A percentile compares a stretch with the other conserved stretches of the same genome.
Evolutionary conservation across 2,329 filamentous ascomycete species (phyloP).

Genomic region (Pseudocercospora eumusae): DNA sequence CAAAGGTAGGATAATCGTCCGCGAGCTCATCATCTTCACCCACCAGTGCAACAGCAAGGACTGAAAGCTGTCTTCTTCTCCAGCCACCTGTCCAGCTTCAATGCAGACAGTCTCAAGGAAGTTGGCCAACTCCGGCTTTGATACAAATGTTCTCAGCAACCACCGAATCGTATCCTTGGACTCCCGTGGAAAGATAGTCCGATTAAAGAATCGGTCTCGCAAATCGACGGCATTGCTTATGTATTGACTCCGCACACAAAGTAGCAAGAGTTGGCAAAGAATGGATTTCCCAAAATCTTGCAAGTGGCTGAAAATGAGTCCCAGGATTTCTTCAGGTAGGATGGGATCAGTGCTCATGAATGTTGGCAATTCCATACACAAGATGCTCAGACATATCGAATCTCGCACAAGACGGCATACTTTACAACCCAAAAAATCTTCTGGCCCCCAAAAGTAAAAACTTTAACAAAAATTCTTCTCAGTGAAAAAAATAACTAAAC

Average conservation of each 20-base stretch:
- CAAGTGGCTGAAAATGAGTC: neutral
- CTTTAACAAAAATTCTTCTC: too few species aligned
- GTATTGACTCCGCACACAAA: neutral
- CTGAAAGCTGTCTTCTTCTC: neutral
- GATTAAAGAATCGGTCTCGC: neutral
- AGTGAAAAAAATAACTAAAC: too few species aligned
- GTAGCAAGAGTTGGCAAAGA: neutral
- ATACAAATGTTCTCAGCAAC: neutral
- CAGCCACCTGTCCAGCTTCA: neutral
- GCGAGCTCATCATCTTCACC: conserved; percentile 5
- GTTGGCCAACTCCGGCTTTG: neutral
- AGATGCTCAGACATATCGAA: too few species aligned
- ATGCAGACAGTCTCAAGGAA: neutral
- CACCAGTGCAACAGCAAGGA: conserved; percentile 4
- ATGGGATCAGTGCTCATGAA: neutral
- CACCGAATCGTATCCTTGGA: neutral
- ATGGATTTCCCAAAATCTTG: neutral
- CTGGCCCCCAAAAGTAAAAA: too few species aligned
- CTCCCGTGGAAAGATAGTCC: neutral
- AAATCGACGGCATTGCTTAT: neutral
- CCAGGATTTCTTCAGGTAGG: neutral
- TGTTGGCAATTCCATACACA: neutral
- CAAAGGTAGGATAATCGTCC: neutral
- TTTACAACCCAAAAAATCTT: too few species aligned
- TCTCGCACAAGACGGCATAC: too few species aligned